These are phyloP conservation scores for Xanthoceras sorbifolium DNA, from an alignment of 345 rosid species.

Conservation along the genomic window DNA sequence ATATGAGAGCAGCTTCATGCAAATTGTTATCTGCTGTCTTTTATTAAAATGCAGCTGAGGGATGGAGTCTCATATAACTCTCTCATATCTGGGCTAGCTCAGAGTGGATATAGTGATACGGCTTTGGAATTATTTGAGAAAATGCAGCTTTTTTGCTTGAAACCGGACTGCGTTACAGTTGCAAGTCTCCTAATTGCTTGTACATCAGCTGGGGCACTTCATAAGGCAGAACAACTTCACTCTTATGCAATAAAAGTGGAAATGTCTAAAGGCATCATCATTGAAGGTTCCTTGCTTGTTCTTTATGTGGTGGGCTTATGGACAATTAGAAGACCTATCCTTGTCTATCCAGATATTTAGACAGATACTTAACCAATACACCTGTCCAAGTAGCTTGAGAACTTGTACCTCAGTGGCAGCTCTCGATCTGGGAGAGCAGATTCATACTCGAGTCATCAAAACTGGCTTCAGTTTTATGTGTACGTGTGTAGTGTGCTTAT, in stretches of 20 bases:
- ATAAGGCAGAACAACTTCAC: slow-evolving; percentile 66
- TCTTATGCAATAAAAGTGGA: slow-evolving; percentile 69
- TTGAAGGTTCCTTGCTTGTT: slow-evolving; percentile 87
- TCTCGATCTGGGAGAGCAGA: slow-evolving; percentile 73
- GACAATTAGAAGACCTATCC: slow-evolving; percentile 56
- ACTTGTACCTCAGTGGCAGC: slow-evolving; percentile 71
- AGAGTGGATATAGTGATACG: slow-evolving; percentile 52
- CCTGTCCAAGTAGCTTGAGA: slow-evolving; percentile 79
- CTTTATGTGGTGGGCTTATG: slow-evolving; percentile 75
- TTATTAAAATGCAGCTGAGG: slow-evolving; percentile 51
- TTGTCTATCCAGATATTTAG: slow-evolving; percentile 55
- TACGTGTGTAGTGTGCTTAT: slow-evolving; percentile 81
- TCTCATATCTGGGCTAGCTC: slow-evolving; percentile 75
- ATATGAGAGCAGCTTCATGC: slow-evolving; percentile 64
- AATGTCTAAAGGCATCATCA: slow-evolving; percentile 47
- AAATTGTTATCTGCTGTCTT: slow-evolving; percentile 68
- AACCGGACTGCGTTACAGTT: slow-evolving; percentile 71
- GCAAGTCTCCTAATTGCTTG: slow-evolving; percentile 78
- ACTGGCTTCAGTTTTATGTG: slow-evolving; percentile 67
- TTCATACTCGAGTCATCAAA: slow-evolving; percentile 69
- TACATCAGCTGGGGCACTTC: slow-evolving; percentile 47
- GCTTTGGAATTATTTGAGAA: slow-evolving; percentile 67
- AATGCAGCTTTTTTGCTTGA: slow-evolving; percentile 71
- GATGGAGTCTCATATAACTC: slow-evolving; percentile 84
- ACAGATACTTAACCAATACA: slow-evolving; percentile 65